Conservation (phyloP, 139 green algal species). For the Chlorokybus atmophyticus region DNA sequence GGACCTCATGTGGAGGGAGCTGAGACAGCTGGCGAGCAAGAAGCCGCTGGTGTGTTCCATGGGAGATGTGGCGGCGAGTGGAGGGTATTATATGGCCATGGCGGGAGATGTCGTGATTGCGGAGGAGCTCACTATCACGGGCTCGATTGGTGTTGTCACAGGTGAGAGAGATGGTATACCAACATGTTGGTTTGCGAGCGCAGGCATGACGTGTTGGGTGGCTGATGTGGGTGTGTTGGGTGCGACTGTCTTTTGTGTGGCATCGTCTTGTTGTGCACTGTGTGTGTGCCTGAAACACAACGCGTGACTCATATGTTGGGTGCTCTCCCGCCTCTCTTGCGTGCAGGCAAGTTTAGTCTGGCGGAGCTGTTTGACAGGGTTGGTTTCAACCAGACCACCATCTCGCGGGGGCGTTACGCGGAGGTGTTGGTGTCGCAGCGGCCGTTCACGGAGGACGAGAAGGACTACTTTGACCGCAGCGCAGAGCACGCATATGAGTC, state of each 20-base stretch:
- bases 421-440: constrained; percentile 60
- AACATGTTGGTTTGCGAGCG: too few relatives aligned
- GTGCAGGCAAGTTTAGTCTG: constrained; percentile 74
- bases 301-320: neutral
- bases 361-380: constrained; percentile 58
- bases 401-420: constrained; percentile 58
- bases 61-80: constrained; percentile 81
- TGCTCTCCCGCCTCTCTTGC: too few relatives aligned
- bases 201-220: too few relatives aligned
- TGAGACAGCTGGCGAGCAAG: constrained; percentile 38
- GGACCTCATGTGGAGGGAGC: constrained; percentile 92
- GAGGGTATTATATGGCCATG: constrained; percentile 95
- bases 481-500: constrained; percentile 66
- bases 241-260: too few relatives aligned
- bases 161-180: too few relatives aligned
- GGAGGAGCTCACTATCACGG: constrained; percentile 78
- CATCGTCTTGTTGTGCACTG: too few relatives aligned
- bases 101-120: constrained; percentile 59
- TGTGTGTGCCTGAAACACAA: too few relatives aligned
- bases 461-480: constrained; percentile 50
- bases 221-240: too few relatives aligned
- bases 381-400: constrained; percentile 59
- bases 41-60: constrained; percentile 91
- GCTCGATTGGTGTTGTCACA: constrained; percentile 75
- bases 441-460: constrained; percentile 67